A percentile compares a stretch with the other conserved stretches of the same genome.
Evolutionary conservation across 441 rosid species (phyloP).

Genomic region (Dalechampia spathulata): DNA sequence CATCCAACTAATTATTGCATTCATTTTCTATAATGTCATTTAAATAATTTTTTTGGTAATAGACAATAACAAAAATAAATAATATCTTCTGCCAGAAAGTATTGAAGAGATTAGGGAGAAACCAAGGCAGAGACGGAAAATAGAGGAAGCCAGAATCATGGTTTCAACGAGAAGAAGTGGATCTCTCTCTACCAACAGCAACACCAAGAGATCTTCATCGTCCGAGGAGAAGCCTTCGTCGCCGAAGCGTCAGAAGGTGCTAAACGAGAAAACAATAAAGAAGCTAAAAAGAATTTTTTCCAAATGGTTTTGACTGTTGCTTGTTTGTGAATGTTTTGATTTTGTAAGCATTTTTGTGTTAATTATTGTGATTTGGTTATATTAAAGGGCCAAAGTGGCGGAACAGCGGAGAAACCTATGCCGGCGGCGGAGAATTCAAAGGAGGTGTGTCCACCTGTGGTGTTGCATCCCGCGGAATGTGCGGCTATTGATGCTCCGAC

Average conservation of each 20-base stretch:
- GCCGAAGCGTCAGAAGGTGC: constrained; percentile 70
- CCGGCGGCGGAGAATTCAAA: constrained; percentile 50
- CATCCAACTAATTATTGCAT: too few relatives aligned
- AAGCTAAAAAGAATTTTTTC: background rate
- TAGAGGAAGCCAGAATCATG: constrained; percentile 40
- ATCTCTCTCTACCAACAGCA: constrained; percentile 59
- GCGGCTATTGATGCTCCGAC: constrained; percentile 37
- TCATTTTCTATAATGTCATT: too few relatives aligned
- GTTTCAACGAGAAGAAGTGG: constrained; percentile 84
- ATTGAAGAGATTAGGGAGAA: constrained; percentile 11
- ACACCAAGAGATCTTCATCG: constrained; percentile 61
- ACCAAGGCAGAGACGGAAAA: background rate
- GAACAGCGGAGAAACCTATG: constrained; percentile 40
- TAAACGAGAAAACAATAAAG: background rate
- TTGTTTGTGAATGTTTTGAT: background rate
- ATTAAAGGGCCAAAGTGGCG: constrained; percentile 59
- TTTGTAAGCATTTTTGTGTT: background rate
- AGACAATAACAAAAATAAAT: too few relatives aligned
- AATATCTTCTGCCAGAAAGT: background rate
- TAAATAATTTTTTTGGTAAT: too few relatives aligned
- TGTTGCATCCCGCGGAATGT: constrained; percentile 54
- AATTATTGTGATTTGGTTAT: constrained; percentile 13
- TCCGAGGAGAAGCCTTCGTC: constrained; percentile 66
- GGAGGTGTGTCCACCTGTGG: constrained; percentile 37
- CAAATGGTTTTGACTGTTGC: background rate